Evolutionary conservation across 2,329 filamentous ascomycete genomes (phyloP).

Genomic region (Fusarium pseudoanthophilum): DNA sequence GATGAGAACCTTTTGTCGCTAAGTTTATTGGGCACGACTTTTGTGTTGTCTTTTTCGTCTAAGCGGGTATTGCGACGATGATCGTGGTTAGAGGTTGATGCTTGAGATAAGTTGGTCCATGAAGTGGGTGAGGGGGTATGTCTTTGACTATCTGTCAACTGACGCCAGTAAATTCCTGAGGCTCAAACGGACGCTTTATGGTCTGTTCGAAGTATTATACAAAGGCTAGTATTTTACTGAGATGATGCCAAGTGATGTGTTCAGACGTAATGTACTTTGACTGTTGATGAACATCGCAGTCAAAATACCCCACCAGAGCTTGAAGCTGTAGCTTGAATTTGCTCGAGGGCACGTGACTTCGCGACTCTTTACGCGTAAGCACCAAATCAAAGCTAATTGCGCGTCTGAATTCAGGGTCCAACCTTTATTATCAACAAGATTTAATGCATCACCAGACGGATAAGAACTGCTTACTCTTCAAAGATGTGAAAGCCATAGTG

Average conservation of each 20-base stretch:
- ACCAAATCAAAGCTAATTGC: not conserved
- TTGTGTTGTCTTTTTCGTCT: not conserved
- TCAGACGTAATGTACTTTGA: too few relatives aligned
- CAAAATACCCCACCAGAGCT: not conserved
- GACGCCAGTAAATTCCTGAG: fast-evolving
- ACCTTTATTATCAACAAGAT: fast-evolving
- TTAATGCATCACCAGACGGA: fast-evolving
- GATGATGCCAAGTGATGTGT: not conserved
- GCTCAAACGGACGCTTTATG: fast-evolving
- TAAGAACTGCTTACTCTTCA: fast-evolving
- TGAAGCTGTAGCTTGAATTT: not conserved
- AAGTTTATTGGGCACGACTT: fast-evolving
- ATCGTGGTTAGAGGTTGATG: not conserved
- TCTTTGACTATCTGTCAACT: not conserved
- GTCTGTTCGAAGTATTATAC: fast-evolving
- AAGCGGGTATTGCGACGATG: not conserved
- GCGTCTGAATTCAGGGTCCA: not conserved
- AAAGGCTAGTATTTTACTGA: not conserved
- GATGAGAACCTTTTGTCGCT: fast-evolving
- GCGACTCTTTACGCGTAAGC: slow-evolving; percentile 33
- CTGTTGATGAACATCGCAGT: not conserved
- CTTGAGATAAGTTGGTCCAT: not conserved
- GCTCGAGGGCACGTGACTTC: slow-evolving; percentile 45
- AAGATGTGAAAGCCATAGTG: fast-evolving
- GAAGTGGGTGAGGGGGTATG: not conserved